Base-by-base conservation (phyloP, 441 rosid species). In the Daphne laureola region DNA sequence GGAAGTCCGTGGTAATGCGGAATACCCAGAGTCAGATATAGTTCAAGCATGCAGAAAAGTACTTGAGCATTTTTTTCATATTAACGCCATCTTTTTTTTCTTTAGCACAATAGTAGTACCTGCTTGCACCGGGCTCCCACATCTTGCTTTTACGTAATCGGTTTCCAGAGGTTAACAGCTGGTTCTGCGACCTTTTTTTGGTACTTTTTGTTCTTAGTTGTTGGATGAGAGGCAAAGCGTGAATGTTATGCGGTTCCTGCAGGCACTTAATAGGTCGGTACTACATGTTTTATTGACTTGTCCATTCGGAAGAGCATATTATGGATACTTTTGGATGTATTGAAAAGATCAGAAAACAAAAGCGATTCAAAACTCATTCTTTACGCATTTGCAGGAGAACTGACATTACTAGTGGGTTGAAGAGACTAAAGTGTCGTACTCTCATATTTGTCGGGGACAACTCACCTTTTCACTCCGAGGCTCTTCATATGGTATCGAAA, bases 1-100 rank as follows among this genome's bases (percentile, higher is more conserved):
- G 89, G 93, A 85, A 71, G 89, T 80, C 65, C 85, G 93, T 51
- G 93, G 93, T 61, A 70, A 72, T 60, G 68, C 77, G 43, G 86
- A 85, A 62, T 68, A 78, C 51, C 83, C 83, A 38, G 93, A 85
- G 61, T 66, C 89, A 0, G 84, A 78, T 70, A 82, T 78, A 21
- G 93, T 85, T 55, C 77, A 71, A 54, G 88, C 87, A 49, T 85
- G 93, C 75, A 75, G 86, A 76, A 73, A 75, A 64, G 92, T 84
- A 49, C 54, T 58, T 55, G 31, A 59, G 48, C 16, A 8, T 25
- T 41, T n/a, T 16, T 49, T 21, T 52, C 9, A 27, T 50, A 41
- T 12, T 14, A 44, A 46, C 25, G 47, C 1, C 0, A 8, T 55
- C 38, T 43, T 50, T 40, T 50, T 40, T 54, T 43, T 53, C 41